Evolutionary conservation across 768 basidiomycete species (phyloP).

Genomic region (Leucocoprinus birnbaumii): DNA sequence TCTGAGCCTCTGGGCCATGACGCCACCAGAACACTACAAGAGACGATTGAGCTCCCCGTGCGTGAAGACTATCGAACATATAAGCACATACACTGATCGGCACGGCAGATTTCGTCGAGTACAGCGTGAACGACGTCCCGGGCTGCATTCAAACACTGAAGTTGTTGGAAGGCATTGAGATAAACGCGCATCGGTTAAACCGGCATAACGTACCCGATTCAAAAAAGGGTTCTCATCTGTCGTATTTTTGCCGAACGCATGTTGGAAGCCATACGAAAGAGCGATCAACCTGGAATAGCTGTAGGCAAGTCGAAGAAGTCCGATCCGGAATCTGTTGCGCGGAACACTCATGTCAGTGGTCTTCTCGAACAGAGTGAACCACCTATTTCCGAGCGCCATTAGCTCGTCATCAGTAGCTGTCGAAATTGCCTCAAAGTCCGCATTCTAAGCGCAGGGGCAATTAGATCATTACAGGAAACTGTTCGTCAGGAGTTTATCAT

Average conservation of each 20-base stretch:
- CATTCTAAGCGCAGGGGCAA: constrained; percentile 34
- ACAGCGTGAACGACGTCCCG: constrained; percentile 62
- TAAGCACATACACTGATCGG: constrained; percentile 46
- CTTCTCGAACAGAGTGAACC: constrained; percentile 48
- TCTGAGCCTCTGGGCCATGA: constrained; percentile 78
- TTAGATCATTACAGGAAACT: not conserved
- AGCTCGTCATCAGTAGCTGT: constrained; percentile 69
- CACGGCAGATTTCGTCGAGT: constrained; percentile 53
- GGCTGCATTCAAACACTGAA: constrained; percentile 66
- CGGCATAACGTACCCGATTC: constrained; percentile 46
- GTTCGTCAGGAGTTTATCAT: constrained; percentile 10
- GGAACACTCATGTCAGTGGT: constrained; percentile 51
- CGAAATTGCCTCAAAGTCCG: constrained; percentile 64
- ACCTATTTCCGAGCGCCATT: constrained; percentile 48
- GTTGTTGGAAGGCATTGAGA: not conserved
- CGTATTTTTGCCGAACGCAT: constrained; percentile 61
- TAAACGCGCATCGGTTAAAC: not conserved
- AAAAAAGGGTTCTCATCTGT: constrained; percentile 67
- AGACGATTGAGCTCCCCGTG: constrained; percentile 4
- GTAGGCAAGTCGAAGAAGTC: constrained; percentile 58
- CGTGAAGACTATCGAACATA: not conserved
- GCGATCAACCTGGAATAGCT: constrained; percentile 69
- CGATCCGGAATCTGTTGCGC: constrained; percentile 58
- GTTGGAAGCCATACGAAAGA: constrained; percentile 76
- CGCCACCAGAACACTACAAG: constrained; percentile 44